Evolutionary conservation across 1,139 yeast species (phyloP).

Genomic region (Magnusiomyces paraingens): DNA sequence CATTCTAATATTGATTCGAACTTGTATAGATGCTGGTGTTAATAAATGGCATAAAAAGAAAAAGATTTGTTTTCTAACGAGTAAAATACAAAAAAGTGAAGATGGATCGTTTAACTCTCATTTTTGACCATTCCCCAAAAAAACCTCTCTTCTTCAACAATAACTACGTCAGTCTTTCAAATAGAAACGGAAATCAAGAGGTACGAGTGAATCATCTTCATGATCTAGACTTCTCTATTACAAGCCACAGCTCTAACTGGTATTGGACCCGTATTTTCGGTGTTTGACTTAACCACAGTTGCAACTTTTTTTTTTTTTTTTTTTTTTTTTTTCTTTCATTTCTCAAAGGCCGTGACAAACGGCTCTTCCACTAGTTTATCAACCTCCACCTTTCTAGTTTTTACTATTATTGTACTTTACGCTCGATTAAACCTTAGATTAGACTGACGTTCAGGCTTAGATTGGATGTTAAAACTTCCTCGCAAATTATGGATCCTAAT

Average conservation of each 20-base stretch:
- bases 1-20: too few relatives aligned
- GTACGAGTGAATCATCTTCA: conserved; percentile 43
- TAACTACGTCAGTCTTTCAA: too few relatives aligned
- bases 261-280: conserved; percentile 56
- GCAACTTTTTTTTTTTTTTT: conserved; percentile 33
- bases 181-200: conserved; percentile 40
- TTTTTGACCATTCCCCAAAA: too few relatives aligned
- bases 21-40: too few relatives aligned
- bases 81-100: too few relatives aligned
- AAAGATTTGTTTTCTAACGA: too few relatives aligned
- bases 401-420: conserved; percentile 54
- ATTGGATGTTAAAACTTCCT: conserved; percentile 44
- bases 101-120: too few relatives aligned
- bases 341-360: conserved; percentile 36
- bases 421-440: conserved; percentile 63
- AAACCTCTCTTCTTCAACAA: too few relatives aligned
- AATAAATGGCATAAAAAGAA: too few relatives aligned
- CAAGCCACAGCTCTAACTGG: conserved; percentile 61
- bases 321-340: conserved; percentile 38
- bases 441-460: conserved; percentile 48
- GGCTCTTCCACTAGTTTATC: conserved; percentile 43
- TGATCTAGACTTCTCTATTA: conserved; percentile 43
- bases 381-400: conserved; percentile 40
- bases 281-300: conserved; percentile 43
- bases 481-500: conserved; percentile 34